Evolutionary conservation across 2,329 filamentous ascomycete species (phyloP), one percentile per base, ranked within the genome.

Genomic region (Verticillium nubilum): DNA sequence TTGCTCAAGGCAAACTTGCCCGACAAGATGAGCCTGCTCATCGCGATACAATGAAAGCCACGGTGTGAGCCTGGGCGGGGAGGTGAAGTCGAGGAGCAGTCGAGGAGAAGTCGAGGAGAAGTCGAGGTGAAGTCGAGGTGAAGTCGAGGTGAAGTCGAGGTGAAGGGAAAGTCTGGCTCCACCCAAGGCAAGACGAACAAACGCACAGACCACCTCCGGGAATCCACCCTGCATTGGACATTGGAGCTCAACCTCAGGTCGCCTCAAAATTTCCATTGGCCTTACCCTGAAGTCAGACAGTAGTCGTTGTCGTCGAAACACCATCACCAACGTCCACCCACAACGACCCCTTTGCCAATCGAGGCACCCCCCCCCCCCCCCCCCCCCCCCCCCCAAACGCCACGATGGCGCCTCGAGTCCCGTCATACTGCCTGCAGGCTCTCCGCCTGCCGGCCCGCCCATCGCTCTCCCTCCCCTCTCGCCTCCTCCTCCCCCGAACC

Each of bases 401-500:
- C 59, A 53, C 35, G 33, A 64, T 64, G 62, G 62, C 62, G 47
- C 62, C 62, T 56, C 61, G 61, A 59, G 37, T 64, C n/a, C 59
- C 61, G 19, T 53, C 56, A 50, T 59, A 59, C 59, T 64, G 62
- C 47, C 59, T 63, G 4, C 62, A 63, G 58, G 57, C 61, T 52
- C 58, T 64, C 53, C 59, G 59, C 57, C 33, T 54, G 42, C 26
- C 50, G 54, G 58, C 26, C 28, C 61, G 47, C 29, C 54, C 29
- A 29, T 52, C 52, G 59, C 26, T 52, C 58, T 60, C 62, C 19
- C 29, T 25, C 29, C 25, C 54, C 29, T 56, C 54, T 9, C 54
- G 31, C 10, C 71, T 75, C 58, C 73, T 81, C 62, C 75, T 82
- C 66, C 76, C 79, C 55, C 75, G 74, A 58, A 78, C 74, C 33